Evolutionary conservation across 2,329 filamentous ascomycete genomes (phyloP), one percentile per base, ranked within the genome.

Genomic region (Blumeria graminis): DNA sequence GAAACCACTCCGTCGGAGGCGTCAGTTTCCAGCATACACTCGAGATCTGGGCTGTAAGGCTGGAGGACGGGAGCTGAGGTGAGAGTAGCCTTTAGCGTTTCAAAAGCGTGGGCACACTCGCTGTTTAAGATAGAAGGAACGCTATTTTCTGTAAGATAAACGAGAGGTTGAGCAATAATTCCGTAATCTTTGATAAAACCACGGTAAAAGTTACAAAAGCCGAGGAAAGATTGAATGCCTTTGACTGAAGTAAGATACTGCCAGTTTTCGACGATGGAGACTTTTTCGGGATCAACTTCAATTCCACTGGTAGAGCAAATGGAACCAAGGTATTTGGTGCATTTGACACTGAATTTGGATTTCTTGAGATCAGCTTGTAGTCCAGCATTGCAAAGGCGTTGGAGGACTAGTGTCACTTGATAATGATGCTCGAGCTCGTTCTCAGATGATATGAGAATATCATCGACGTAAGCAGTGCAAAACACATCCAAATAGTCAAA

Each of bases 401-500:
- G 9, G n/a, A 58, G 35, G 6, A 58, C 50, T 45, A 54, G 54
- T 14, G 43, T 5, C 10, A 58, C 22, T 39, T 58, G 32, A 10
- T 53, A 9, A 11, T 32, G 18, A 53, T 57, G 45, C 9, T 57
- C 33, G 13, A 48, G 6, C 6, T 16, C 5, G 22, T 46, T 56
- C n/a, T 48, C n/a, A 3, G 32, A 58, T 18, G 55, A 57, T 22
- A 58, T 58, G 4, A 58, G 32, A 36, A 58, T 57, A 54, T 58
- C 32, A 48, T 58, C 32, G 16, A 57, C 36, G 33, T 58, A 58
- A 18, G 35, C 36, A 6, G 39, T 52, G 18, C 36, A 56, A 52
- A 51, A 55, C 3, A 33, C 14, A 32, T 58, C 33, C 28, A 56
- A 45, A 32, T 45, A 57, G 22, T 55, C 34, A 11, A 32, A 36